Base-by-base conservation (phyloP, 2,329 filamentous ascomycete species). In the Botrytis squamosa region DNA sequence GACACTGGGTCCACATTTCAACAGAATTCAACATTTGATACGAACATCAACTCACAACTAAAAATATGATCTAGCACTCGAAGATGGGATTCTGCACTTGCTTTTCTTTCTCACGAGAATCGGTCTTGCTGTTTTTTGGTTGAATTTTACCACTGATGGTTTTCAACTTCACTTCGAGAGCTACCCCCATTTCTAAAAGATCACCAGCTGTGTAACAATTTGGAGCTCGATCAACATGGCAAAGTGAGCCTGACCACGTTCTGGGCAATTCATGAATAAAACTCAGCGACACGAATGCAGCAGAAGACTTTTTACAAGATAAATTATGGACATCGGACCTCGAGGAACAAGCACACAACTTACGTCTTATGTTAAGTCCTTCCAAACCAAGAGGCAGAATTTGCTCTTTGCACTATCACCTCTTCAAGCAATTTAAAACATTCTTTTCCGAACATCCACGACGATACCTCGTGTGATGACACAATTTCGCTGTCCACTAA, bases 401-500 rank as follows among this genome's bases (percentile, higher is more conserved):
- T 6, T 14, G 4, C 46, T 12, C 22, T 49, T 25, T 25, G 22
- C 10, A 25, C 1, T 25, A 5, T 49, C 46, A 49, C 25, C 9
- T 3, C 12, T 1, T 25, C 9, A 12, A 49, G 4, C 10, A 22
- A n/a, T 14, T 52, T 14, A 10, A 12, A 25, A 25, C 2, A 52
- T 6, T 5, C 12, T 2, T 14, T 14, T 52, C 22, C 9, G 1
- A 52, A 10, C 10, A 12, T 52, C 4, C 22, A 52, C 46, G 0
- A n/a, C 10, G 14, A 12, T 1, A n/a, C 22, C 22, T 52, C 1
- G 1, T 14, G 25, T 25, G 22, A 2, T 52, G 10, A 22, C 22
- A 52, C 22, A 1, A 6, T 33, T 33, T 52, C 46, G 10, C 0
- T 14, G 0, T 6, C 14, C 22, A 14, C 14, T 5, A 6, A 2